Conservation (phyloP, 75 land plant species). For the Picea glauca region DNA sequence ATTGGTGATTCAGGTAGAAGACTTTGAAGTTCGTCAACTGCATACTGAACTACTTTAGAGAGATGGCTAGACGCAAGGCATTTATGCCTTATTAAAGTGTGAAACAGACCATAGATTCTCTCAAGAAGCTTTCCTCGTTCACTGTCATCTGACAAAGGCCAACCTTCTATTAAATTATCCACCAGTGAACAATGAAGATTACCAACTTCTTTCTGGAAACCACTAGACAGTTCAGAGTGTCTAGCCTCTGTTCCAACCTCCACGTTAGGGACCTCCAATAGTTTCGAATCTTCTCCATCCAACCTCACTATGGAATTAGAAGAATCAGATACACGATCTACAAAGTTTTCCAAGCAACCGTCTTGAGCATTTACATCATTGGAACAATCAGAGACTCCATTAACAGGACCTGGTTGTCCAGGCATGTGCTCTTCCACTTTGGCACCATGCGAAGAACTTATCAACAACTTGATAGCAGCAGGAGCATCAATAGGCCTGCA, state of each 20-base stretch:
- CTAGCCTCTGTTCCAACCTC: background rate
- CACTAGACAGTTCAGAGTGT: background rate
- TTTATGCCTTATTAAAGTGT: slow-evolving; percentile 50
- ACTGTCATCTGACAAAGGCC: slow-evolving; percentile 66
- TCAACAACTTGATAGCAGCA: slow-evolving; percentile 44
- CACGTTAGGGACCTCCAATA: background rate
- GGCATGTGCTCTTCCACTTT: background rate
- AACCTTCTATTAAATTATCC: slow-evolving; percentile 12
- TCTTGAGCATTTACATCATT: slow-evolving; percentile 18
- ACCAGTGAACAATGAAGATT: slow-evolving; percentile 9
- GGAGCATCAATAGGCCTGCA: slow-evolving; percentile 73
- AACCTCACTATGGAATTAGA: background rate
- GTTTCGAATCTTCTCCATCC: slow-evolving; percentile 3
- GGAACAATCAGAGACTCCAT: slow-evolving; percentile 1
- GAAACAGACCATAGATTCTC: slow-evolving; percentile 46
- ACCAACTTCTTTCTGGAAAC: background rate
- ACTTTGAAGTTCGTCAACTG: slow-evolving; percentile 61
- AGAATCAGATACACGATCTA: slow-evolving; percentile 20
- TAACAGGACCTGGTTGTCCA: background rate
- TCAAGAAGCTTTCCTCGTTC: slow-evolving; percentile 71
- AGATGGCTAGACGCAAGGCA: slow-evolving; percentile 70
- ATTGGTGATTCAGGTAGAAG: slow-evolving; percentile 47
- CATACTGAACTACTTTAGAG: slow-evolving; percentile 60
- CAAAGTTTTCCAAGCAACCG: slow-evolving; percentile 17
- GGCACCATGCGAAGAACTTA: slow-evolving; percentile 12